Evolutionary conservation across 2,329 filamentous ascomycete species (phyloP).

Genomic region (Stagonosporopsis cucurbitacearum): DNA sequence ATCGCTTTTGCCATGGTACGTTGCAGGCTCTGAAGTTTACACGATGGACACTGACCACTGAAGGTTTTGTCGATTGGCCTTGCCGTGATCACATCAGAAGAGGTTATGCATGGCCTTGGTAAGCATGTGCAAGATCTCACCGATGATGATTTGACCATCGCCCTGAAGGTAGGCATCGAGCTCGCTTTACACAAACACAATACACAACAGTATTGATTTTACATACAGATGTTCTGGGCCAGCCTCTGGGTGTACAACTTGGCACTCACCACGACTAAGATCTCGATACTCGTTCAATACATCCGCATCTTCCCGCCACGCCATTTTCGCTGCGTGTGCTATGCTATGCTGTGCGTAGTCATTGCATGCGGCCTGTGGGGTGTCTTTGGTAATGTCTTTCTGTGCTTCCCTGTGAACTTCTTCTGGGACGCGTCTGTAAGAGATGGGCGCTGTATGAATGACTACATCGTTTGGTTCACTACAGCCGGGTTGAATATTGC

Average conservation of each 20-base stretch:
- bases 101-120: conserved; percentile 44
- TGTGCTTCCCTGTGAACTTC: conserved; percentile 41
- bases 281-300: conserved; percentile 44
- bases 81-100: conserved; percentile 34
- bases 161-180: conserved; percentile 23
- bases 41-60: conserved; percentile 10
- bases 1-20: conserved; percentile 44
- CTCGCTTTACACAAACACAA: not conserved
- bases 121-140: conserved; percentile 23
- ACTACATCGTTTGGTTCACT: conserved; percentile 38
- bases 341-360: conserved; percentile 35
- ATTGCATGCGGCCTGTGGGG: conserved; percentile 37
- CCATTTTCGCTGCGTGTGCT: conserved; percentile 39
- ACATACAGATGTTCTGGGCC: conserved; percentile 44
- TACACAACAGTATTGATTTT: not conserved
- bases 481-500: conserved; percentile 43
- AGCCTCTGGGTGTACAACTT: conserved; percentile 44
- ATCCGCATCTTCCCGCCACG: conserved; percentile 39
- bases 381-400: conserved; percentile 42
- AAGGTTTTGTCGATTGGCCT: conserved; percentile 38
- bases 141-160: not conserved
- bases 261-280: conserved; percentile 40
- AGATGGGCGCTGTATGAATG: conserved; percentile 40
- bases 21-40: not conserved
- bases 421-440: conserved; percentile 42